These are phyloP conservation scores for Bondarzewia mesenterica DNA, from an alignment of 1,284 basidiomycete genomes.

Conservation along the genomic window DNA sequence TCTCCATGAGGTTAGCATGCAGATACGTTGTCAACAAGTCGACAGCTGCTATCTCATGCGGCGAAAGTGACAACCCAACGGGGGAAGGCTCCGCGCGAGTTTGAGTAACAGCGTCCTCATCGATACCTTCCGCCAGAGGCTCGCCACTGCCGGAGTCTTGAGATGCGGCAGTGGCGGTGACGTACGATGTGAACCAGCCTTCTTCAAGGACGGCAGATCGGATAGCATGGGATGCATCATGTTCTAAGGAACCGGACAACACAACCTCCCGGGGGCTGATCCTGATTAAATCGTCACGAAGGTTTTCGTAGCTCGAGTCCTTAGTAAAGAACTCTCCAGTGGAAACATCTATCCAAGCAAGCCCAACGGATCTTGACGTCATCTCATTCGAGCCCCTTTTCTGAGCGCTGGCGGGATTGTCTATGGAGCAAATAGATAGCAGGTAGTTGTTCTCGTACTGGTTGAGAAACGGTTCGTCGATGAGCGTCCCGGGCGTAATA, in stretches of 20 bases:
- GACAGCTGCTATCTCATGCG: constrained; percentile 53
- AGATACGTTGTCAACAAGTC: constrained; percentile 65
- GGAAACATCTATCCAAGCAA: constrained; percentile 94
- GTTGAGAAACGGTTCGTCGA: constrained; percentile 83
- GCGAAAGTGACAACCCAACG: constrained; percentile 7
- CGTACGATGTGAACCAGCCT: constrained; percentile 42
- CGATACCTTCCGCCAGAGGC: not conserved
- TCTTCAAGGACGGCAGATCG: constrained; percentile 41
- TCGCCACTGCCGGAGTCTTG: no score
- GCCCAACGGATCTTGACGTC: constrained; percentile 33
- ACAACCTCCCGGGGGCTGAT: constrained; percentile 82
- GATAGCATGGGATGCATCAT: constrained; percentile 33
- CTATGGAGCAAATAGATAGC: no score
- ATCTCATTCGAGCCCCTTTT: not conserved
- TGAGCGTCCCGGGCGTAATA: constrained; percentile 87
- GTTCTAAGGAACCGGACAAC: constrained; percentile 42
- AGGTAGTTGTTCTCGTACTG: constrained; percentile 85
- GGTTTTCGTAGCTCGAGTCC: constrained; percentile 37
- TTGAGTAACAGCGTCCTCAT: not conserved
- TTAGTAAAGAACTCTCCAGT: constrained; percentile 91
- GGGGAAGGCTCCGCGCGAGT: not conserved
- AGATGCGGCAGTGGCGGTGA: constrained; percentile 11
- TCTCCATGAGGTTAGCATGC: constrained; percentile 65
- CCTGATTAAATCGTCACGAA: constrained; percentile 81
- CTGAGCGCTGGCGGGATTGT: constrained; percentile 6